Evolutionary conservation across 2,329 filamentous ascomycete species (phyloP).

Genomic region (Xylaria sp.): DNA sequence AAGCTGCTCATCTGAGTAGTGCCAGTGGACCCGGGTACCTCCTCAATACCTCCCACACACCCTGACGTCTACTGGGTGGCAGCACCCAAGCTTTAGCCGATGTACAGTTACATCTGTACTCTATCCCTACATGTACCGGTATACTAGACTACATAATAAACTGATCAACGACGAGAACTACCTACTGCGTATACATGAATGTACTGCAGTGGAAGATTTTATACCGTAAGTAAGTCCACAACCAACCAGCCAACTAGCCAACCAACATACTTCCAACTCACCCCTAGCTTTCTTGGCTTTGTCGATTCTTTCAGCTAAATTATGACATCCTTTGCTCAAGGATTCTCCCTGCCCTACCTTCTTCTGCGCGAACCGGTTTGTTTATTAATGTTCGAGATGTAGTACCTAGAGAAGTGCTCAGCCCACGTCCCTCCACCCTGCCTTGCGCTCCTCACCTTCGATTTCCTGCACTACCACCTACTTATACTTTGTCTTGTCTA

Average conservation of each 20-base stretch:
- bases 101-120: conserved; percentile 20
- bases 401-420: conserved; percentile 11
- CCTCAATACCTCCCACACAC: background rate
- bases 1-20: background rate
- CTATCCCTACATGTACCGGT: background rate
- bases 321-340: conserved; percentile 33
- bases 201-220: background rate
- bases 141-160: conserved; percentile 15
- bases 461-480: background rate
- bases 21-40: conserved; percentile 7
- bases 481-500: no score
- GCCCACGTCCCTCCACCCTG: conserved; percentile 16
- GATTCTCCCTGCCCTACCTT: conserved; percentile 25
- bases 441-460: background rate
- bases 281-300: conserved; percentile 32
- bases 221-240: conserved; percentile 12
- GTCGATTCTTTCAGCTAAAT: conserved; percentile 22
- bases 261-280: conserved; percentile 15
- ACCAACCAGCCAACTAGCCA: conserved; percentile 22
- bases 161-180: conserved; percentile 27
- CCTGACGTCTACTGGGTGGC: background rate
- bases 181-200: background rate
- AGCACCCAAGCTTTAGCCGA: conserved; percentile 35
- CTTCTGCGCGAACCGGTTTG: conserved; percentile 13
- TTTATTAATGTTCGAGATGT: conserved; percentile 24